Base-by-base conservation (phyloP, 2,329 filamentous ascomycete species). In the Mycosphaerella arachidis region DNA sequence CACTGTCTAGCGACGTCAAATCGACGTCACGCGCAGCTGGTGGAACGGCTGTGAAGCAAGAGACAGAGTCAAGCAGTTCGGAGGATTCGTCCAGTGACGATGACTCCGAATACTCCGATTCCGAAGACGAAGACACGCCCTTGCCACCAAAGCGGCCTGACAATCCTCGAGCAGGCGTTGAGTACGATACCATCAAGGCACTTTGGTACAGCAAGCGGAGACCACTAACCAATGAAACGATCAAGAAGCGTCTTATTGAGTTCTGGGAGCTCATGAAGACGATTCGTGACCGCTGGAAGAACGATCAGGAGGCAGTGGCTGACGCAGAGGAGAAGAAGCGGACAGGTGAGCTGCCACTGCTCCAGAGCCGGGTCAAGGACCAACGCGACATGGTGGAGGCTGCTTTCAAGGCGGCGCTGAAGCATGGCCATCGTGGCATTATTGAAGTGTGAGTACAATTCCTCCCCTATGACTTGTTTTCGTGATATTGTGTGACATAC, bases 231-330 rank as follows among this genome's bases (percentile, higher is more conserved):
- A 74, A 77, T 16, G 79, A 82, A 29, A 80, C 80, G 61, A 81
- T 87, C 59, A 81, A 83, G 64, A 75, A 73, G 63, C 81, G 81
- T 48, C 75, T 87, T 63, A 78, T 78, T 53, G 78, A 81, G 48
- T 83, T 84, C 68, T 85, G 84, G 76, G 83, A 86, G 53, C 75
- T 86, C 48, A 75, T 86, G 60, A 83, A 83, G 68, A 78, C 78
- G 6, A 79, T 87, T 58, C 80, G 84, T 60, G 84, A 87, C 70
- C 76, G 81, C 40, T 87, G 84, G 84, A 86, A 85, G 68, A 74
- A 78, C 35, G 83, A 84, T 66, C 79, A 76, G 48, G 79, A 81
- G 63, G 79, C 80, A 27, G 77, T 86, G 63, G 79, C 82, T 63
- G 76, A 82, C 63, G 84, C 85, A 10, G 83, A 85, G 66, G 81